Conservation (phyloP, 2,329 filamentous ascomycete genomes). For the Penicillium thymicola region DNA sequence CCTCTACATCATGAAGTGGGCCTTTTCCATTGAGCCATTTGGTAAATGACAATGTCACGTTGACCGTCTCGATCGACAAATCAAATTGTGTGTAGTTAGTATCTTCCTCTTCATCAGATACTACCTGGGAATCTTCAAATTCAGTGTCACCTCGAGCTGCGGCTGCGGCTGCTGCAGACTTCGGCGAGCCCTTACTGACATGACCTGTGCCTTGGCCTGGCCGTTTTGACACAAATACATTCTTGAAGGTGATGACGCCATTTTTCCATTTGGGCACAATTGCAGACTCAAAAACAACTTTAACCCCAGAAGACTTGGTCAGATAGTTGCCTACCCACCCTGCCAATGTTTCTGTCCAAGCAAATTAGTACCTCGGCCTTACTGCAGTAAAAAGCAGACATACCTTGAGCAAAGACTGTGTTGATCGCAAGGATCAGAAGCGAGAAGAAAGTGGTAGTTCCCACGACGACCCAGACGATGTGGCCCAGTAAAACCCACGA, state of each 20-base stretch:
- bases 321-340: constrained; percentile 94
- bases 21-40: constrained; percentile 99
- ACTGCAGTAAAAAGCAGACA: constrained; percentile 28
- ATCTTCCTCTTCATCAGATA: constrained; percentile 63
- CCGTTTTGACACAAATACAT: constrained; percentile 89
- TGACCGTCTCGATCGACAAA: constrained; percentile 88
- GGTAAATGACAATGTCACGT: constrained; percentile 93
- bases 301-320: constrained; percentile 87
- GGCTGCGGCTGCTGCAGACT: constrained; percentile 76
- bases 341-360: constrained; percentile 72
- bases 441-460: constrained; percentile 96
- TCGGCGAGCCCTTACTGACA: constrained; percentile 88
- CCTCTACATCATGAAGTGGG: constrained; percentile 83
- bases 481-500: constrained; percentile 96
- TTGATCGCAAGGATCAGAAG: constrained; percentile 88
- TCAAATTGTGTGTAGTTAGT: constrained; percentile 98
- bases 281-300: constrained; percentile 93
- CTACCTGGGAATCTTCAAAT: constrained; percentile 37
- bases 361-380: neutral
- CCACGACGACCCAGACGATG: constrained; percentile 90
- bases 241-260: constrained; percentile 93
- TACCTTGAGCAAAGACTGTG: constrained; percentile 91
- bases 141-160: constrained; percentile 51
- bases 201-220: constrained; percentile 78
- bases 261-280: constrained; percentile 96